Percentiles rank a stretch among this genome's conserved stretches.
Evolutionary conservation across 495 filamentous ascomycete species (phyloP).

Genomic region (Neurospora sp.): DNA sequence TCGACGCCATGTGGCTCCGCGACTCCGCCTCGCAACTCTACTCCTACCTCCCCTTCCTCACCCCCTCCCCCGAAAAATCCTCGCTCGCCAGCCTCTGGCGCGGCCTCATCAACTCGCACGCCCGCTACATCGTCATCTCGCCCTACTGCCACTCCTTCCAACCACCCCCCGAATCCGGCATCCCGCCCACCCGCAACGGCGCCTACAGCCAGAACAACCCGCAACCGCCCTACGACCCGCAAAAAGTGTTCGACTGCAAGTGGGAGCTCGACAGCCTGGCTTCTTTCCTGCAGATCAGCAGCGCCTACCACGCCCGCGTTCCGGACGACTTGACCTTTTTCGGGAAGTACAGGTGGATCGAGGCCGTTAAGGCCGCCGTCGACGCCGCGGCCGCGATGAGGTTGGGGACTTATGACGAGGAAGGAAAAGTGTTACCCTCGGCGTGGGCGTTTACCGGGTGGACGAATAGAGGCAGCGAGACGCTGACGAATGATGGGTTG

Average conservation of each 20-base stretch:
- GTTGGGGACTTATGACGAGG: constrained; percentile 43
- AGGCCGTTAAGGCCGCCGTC: constrained; percentile 44
- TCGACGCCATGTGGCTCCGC: constrained; percentile 58
- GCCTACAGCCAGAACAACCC: constrained; percentile 38
- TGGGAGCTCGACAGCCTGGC: constrained; percentile 55
- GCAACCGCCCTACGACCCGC: constrained; percentile 36
- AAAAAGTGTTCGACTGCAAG: constrained; percentile 52
- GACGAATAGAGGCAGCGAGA: constrained; percentile 48
- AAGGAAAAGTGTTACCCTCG: constrained; percentile 41
- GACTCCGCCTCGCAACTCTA: constrained; percentile 54
- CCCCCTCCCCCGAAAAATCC: constrained; percentile 36
- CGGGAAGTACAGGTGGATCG: constrained; percentile 48
- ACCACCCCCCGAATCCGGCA: constrained; percentile 43
- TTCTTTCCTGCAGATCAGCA: constrained; percentile 49
- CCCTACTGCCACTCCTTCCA: constrained; percentile 57
- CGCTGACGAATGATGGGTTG: constrained; percentile 50
- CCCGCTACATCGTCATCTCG: constrained; percentile 45
- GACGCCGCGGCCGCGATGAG: constrained; percentile 50
- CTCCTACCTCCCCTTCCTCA: constrained; percentile 47
- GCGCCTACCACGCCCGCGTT: constrained; percentile 47
- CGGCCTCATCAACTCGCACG: constrained; percentile 50
- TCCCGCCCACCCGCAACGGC: constrained; percentile 37
- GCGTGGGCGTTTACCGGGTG: constrained; percentile 49
- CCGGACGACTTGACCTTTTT: constrained; percentile 45
- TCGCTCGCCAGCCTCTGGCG: constrained; percentile 50